These are phyloP conservation scores for Rhizophagus prolifer DNA, from an alignment of 192 early-diverging fungal species.

Conservation along the genomic window DNA sequence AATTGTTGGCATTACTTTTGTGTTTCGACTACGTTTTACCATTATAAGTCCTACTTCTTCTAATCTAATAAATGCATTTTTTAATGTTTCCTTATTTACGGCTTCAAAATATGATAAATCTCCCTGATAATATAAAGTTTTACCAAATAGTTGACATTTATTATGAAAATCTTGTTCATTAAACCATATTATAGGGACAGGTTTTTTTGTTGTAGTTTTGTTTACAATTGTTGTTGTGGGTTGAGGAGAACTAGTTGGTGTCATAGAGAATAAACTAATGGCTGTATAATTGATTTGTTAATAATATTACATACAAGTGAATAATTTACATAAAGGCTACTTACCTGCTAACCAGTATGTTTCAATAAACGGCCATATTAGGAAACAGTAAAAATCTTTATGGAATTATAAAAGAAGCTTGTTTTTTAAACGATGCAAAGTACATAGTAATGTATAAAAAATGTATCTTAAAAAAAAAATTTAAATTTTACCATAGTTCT, in stretches of 20 bases:
- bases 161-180: conserved; percentile 70
- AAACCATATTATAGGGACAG: conserved; percentile 53
- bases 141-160: conserved; percentile 72
- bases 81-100: conserved; percentile 81
- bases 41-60: conserved; percentile 68
- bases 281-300: conserved; percentile 22
- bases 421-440: no score
- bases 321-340: conserved; percentile 39
- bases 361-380: conserved; percentile 88
- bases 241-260: conserved; percentile 31
- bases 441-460: no score
- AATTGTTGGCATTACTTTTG: conserved; percentile 47
- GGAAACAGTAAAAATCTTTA: conserved; percentile 77
- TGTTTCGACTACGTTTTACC: conserved; percentile 45
- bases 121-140: conserved; percentile 84
- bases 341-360: conserved; percentile 82
- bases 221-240: not conserved
- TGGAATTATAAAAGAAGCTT: not conserved
- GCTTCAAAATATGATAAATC: conserved; percentile 75
- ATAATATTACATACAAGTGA: not conserved
- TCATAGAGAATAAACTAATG: conserved; percentile 43
- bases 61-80: conserved; percentile 71
- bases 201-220: conserved; percentile 18
- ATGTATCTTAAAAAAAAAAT: no score
- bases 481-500: conserved; percentile 57